A percentile compares a stretch with the other conserved stretches of the same genome.
These are phyloP conservation scores for Penicillium sp. DNA, from an alignment of 2,329 filamentous ascomycete species.

Conservation along the genomic window DNA sequence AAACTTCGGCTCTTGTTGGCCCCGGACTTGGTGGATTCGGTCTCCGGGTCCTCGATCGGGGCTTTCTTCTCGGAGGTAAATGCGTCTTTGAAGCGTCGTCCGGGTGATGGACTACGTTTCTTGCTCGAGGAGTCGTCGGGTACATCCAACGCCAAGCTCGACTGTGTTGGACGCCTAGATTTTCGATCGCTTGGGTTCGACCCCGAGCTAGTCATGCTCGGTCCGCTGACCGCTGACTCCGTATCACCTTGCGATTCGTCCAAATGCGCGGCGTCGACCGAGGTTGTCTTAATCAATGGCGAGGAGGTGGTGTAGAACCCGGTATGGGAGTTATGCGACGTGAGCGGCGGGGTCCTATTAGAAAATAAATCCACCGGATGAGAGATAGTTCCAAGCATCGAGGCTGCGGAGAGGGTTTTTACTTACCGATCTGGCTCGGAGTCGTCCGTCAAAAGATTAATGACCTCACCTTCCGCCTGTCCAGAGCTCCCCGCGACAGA, in stretches of 20 bases:
- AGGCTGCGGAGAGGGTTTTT: background rate
- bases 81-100: constrained; percentile 69
- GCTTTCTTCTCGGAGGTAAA: constrained; percentile 62
- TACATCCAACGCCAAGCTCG: constrained; percentile 32
- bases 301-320: constrained; percentile 70
- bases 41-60: constrained; percentile 51
- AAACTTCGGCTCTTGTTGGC: constrained; percentile 44
- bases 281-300: constrained; percentile 62
- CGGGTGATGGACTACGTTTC: constrained; percentile 68
- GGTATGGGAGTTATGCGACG: constrained; percentile 64
- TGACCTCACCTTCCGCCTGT: constrained; percentile 24
- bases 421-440: constrained; percentile 45
- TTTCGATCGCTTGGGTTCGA: constrained; percentile 43
- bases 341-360: constrained; percentile 48
- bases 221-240: constrained; percentile 31
- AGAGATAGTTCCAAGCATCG: background rate
- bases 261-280: constrained; percentile 44
- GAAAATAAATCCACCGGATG: constrained; percentile 14
- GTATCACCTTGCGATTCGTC: constrained; percentile 29
- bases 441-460: constrained; percentile 37
- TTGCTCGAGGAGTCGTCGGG: constrained; percentile 40
- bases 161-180: constrained; percentile 29
- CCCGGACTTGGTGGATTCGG: constrained; percentile 43
- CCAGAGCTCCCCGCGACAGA: constrained; percentile 24
- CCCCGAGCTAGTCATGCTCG: constrained; percentile 40